These are phyloP conservation scores for Ophiostoma sp. DNA, from an alignment of 2,329 filamentous ascomycete species.

Conservation along the genomic window DNA sequence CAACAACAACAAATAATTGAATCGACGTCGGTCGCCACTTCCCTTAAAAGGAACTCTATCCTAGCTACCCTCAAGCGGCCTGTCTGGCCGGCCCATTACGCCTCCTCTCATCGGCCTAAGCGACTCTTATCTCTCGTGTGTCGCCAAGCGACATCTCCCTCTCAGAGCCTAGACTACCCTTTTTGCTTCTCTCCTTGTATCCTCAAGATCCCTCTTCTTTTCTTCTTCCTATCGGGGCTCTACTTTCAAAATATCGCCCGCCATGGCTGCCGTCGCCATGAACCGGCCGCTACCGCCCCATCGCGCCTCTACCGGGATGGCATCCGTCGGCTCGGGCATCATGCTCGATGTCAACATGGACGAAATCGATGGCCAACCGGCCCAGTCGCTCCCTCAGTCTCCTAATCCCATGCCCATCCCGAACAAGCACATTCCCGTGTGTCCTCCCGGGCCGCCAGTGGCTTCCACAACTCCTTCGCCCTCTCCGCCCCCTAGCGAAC, in stretches of 20 bases:
- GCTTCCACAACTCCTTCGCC: constrained; percentile 19
- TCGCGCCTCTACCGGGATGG: constrained; percentile 33
- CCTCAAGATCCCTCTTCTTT: neutral
- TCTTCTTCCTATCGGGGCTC: neutral
- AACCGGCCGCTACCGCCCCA: constrained; percentile 35
- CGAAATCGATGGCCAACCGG: constrained; percentile 22
- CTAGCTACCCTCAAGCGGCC: neutral
- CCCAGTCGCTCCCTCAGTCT: constrained; percentile 31
- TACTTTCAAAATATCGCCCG: neutral
- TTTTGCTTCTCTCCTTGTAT: neutral
- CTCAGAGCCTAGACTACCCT: neutral
- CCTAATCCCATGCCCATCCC: constrained; percentile 62
- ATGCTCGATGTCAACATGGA: constrained; percentile 37
- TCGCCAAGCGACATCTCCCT: neutral
- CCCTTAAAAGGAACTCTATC: neutral
- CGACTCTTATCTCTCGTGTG: neutral
- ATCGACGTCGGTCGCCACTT: neutral
- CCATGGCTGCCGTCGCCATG: constrained; percentile 55
- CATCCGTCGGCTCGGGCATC: constrained; percentile 33
- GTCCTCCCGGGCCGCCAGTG: constrained; percentile 67
- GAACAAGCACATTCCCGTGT: constrained; percentile 87
- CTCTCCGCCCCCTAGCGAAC: constrained; percentile 33
- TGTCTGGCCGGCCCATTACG: neutral
- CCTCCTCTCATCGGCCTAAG: neutral
- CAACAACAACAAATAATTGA: neutral